phyloP scores from a whole-genome alignment of 768 basidiomycete genomes.

The Lactarius evosmus region DNA sequence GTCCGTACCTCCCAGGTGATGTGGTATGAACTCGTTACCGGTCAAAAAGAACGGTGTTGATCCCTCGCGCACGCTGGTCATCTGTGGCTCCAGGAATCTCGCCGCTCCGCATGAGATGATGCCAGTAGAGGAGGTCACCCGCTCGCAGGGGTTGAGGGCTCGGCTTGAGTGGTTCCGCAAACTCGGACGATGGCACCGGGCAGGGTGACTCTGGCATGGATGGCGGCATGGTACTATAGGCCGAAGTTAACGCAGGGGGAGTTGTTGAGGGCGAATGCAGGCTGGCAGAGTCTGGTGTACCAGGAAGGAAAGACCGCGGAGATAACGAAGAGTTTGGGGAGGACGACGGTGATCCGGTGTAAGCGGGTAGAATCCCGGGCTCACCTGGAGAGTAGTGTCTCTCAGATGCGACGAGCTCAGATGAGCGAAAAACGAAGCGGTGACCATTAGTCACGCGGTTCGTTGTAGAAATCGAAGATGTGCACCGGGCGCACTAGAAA shows the following conservation, averaged over 20 bases:
- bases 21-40: constrained; percentile 11
- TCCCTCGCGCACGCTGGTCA: constrained; percentile 51
- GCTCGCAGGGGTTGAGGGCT: constrained; percentile 40
- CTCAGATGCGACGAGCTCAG: constrained; percentile 59
- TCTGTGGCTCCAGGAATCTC: constrained; percentile 69
- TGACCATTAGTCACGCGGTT: constrained; percentile 81
- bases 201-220: constrained; percentile 24
- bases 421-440: constrained; percentile 83
- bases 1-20: neutral
- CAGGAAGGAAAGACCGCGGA: constrained; percentile 24
- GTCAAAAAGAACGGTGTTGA: constrained; percentile 5
- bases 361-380: constrained; percentile 40
- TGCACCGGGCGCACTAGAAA: constrained; percentile 63
- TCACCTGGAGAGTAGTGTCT: constrained; percentile 63
- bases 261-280: constrained; percentile 11
- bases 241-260: constrained; percentile 6
- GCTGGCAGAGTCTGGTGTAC: constrained; percentile 32
- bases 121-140: constrained; percentile 72
- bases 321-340: constrained; percentile 15
- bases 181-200: constrained; percentile 32
- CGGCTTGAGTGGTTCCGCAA: constrained; percentile 38
- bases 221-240: constrained; percentile 19
- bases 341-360: constrained; percentile 21
- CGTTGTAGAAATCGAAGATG: constrained; percentile 59
- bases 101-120: constrained; percentile 65